Percentiles rank a stretch among this genome's conserved stretches.
Evolutionary conservation across 164 flowering plant species (phyloP).

Genomic region (Berberis thunbergii): DNA sequence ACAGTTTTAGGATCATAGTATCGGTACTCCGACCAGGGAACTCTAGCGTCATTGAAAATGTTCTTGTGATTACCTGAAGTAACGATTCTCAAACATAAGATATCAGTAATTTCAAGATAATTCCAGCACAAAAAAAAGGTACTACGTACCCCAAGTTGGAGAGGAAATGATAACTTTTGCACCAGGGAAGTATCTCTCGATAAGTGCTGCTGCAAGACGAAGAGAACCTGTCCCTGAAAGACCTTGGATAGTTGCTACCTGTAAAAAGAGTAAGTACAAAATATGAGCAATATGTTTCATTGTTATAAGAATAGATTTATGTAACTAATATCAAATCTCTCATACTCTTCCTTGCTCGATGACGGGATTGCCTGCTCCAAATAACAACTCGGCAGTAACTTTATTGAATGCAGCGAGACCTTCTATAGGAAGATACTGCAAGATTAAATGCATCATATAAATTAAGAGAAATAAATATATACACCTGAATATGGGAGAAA

Average conservation of each 20-base stretch:
- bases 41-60: constrained; percentile 94
- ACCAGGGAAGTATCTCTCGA: constrained; percentile 86
- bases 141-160: constrained; percentile 88
- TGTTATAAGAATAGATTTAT: too few relatives aligned
- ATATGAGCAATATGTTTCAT: background rate
- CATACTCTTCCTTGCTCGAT: constrained; percentile 77
- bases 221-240: constrained; percentile 99
- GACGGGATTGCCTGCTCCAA: constrained; percentile 79
- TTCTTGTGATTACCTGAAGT: constrained; percentile 93
- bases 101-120: background rate
- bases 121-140: constrained; percentile 7
- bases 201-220: constrained; percentile 88
- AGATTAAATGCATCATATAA: background rate
- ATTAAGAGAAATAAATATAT: background rate
- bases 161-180: constrained; percentile 88
- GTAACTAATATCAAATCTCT: background rate
- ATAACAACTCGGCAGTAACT: constrained; percentile 79
- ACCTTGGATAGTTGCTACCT: constrained; percentile 98
- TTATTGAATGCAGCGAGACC: constrained; percentile 96
- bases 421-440: constrained; percentile 98
- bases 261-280: background rate
- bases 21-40: constrained; percentile 95
- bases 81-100: constrained; percentile 6
- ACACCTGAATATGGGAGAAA: background rate
- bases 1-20: constrained; percentile 94